Evolutionary conservation across 2,329 filamentous ascomycete species (phyloP).

Genomic region (Pseudopyrenochaeta lycopersici): DNA sequence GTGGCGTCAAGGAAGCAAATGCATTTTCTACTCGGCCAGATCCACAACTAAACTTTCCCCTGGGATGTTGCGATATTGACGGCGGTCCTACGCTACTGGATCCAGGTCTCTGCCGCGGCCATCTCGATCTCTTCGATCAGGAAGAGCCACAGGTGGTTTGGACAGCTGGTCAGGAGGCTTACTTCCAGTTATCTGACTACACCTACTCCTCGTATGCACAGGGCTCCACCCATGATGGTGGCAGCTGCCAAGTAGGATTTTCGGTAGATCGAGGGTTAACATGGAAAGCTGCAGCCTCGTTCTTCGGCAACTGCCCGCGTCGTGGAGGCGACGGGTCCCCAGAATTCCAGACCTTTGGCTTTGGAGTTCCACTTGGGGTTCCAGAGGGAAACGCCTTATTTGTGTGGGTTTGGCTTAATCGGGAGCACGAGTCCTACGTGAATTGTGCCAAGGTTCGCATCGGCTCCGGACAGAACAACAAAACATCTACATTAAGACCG

Average conservation of each 20-base stretch:
- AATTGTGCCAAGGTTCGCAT: slow-evolving; percentile 56
- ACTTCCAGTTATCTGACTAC: slow-evolving; percentile 37
- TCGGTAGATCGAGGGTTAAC: slow-evolving; percentile 51
- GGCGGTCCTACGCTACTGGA: slow-evolving; percentile 21
- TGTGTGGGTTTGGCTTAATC: slow-evolving; percentile 57
- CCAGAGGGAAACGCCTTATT: slow-evolving; percentile 50
- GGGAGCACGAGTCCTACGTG: slow-evolving; percentile 56
- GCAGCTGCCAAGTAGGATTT: slow-evolving; percentile 55
- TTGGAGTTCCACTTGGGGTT: slow-evolving; percentile 53
- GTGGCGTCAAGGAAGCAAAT: slow-evolving; percentile 53
- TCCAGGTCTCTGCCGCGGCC: slow-evolving; percentile 50
- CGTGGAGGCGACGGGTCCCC: slow-evolving; percentile 36
- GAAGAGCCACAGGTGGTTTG: slow-evolving; percentile 50
- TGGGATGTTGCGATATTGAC: slow-evolving; percentile 51
- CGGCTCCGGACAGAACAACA: slow-evolving; percentile 5
- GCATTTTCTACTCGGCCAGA: slow-evolving; percentile 9
- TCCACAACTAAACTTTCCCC: slow-evolving; percentile 49
- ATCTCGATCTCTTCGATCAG: slow-evolving; percentile 51
- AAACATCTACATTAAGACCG: too few relatives aligned
- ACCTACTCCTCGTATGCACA: slow-evolving; percentile 17
- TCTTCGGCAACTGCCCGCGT: slow-evolving; percentile 56
- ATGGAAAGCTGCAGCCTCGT: slow-evolving; percentile 54
- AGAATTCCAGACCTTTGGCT: slow-evolving; percentile 50
- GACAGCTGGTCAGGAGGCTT: slow-evolving; percentile 49
- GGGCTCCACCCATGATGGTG: slow-evolving; percentile 53